Conservation (phyloP, 108 stramenopile genomes). For the Stephanodiscus triporus region DNA sequence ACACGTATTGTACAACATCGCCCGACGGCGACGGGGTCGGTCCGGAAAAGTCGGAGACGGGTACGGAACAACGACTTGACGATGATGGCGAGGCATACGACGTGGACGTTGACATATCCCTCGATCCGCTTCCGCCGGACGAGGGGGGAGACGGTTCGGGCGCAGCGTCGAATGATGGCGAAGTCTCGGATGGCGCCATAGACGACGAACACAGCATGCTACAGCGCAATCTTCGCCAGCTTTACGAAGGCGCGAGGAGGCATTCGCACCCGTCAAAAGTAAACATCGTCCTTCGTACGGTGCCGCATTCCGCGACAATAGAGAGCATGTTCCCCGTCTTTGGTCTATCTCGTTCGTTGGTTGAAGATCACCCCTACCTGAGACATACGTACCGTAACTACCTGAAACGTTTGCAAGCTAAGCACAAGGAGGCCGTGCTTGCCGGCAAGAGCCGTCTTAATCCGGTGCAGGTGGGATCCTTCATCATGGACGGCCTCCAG, state of each 20-base stretch:
- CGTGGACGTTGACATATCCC: conserved; percentile 19
- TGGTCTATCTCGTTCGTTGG: conserved; percentile 31
- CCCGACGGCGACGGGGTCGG: conserved; percentile 5
- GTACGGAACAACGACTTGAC: neutral
- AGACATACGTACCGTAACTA: conserved; percentile 41
- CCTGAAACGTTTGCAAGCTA: conserved; percentile 24
- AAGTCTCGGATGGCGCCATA: conserved; percentile 10
- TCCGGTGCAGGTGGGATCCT: conserved; percentile 18
- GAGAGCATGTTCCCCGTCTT: conserved; percentile 47
- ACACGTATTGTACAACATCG: conserved; percentile 14
- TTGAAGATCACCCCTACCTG: conserved; percentile 35
- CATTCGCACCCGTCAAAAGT: conserved; percentile 42
- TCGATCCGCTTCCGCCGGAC: conserved; percentile 13
- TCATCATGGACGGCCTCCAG: conserved; percentile 11
- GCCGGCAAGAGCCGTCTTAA: conserved; percentile 6
- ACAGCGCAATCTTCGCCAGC: conserved; percentile 26
- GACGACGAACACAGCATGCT: conserved; percentile 42
- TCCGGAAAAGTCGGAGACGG: neutral
- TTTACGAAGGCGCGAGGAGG: conserved; percentile 34
- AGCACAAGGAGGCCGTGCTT: conserved; percentile 26
- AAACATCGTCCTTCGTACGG: conserved; percentile 39
- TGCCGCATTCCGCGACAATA: conserved; percentile 31
- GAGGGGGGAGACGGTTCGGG: neutral
- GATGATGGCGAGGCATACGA: conserved; percentile 22
- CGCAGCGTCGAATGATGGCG: neutral